These are phyloP conservation scores for Saccharomycopsis crataegensis DNA, from an alignment of 1,139 yeast genomes.

Conservation along the genomic window DNA sequence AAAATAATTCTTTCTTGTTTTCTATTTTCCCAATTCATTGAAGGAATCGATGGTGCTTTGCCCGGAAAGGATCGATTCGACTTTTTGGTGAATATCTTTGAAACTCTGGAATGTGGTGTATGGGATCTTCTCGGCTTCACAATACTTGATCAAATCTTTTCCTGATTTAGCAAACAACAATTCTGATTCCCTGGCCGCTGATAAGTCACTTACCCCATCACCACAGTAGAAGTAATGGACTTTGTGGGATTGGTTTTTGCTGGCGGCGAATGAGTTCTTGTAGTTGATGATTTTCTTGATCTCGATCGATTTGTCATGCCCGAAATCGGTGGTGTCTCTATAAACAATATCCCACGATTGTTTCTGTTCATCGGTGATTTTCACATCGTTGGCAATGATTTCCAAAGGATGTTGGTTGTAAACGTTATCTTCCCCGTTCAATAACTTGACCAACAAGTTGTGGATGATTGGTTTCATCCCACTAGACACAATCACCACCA, in stretches of 20 bases:
- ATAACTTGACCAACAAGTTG: constrained; percentile 63
- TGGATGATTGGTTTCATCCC: constrained; percentile 92
- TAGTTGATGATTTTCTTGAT: constrained; percentile 55
- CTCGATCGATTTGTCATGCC: constrained; percentile 88
- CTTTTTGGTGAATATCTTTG: constrained; percentile 43
- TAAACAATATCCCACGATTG: constrained; percentile 74
- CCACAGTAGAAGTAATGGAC: constrained; percentile 56
- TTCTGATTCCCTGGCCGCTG: constrained; percentile 94
- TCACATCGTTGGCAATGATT: constrained; percentile 76
- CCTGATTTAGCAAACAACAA: constrained; percentile 90
- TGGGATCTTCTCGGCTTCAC: constrained; percentile 73
- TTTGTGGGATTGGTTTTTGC: constrained; percentile 39
- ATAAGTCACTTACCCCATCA: constrained; percentile 92
- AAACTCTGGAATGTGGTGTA: constrained; percentile 76
- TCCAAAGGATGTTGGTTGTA: constrained; percentile 37
- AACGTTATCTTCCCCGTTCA: constrained; percentile 57
- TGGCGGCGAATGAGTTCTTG: constrained; percentile 32
- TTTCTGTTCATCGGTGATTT: constrained; percentile 42
- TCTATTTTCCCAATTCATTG: constrained; percentile 11
- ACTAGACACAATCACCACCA: constrained; percentile 73
- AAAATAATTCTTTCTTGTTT: neutral
- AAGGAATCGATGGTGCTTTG: constrained; percentile 8
- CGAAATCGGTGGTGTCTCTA: constrained; percentile 79
- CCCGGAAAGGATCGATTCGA: constrained; percentile 10
- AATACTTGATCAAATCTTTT: constrained; percentile 78